phyloP scores from a whole-genome alignment of 1,139 yeast genomes.

The Candida buenavistaensis region DNA sequence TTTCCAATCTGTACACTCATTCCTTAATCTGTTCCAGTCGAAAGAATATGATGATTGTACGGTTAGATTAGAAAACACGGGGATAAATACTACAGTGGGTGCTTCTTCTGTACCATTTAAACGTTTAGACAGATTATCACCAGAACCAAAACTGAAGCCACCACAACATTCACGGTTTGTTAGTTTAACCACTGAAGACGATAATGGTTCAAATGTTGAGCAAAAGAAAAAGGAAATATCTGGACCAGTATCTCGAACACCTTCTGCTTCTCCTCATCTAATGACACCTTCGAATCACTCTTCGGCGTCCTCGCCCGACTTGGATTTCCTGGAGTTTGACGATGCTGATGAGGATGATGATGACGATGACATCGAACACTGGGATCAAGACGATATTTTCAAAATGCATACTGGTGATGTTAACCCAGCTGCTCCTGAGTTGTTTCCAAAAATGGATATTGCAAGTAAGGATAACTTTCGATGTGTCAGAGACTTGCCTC shows the following conservation, averaged over 20 bases:
- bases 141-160: no score
- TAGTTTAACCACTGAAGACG: background rate
- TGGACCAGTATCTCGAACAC: slow-evolving; percentile 1
- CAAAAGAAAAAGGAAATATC: background rate
- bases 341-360: slow-evolving; percentile 17
- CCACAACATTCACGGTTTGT: no score
- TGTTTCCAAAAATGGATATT: slow-evolving; percentile 38
- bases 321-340: slow-evolving; percentile 11
- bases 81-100: background rate
- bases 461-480: slow-evolving; percentile 24
- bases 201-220: background rate
- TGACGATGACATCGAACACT: slow-evolving; percentile 6
- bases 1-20: slow-evolving; percentile 20
- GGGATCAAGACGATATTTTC: background rate
- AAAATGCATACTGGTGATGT: slow-evolving; percentile 9
- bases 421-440: slow-evolving; percentile 33
- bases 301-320: slow-evolving; percentile 1
- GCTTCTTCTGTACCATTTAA: no score
- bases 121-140: no score
- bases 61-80: slow-evolving; percentile 14
- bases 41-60: slow-evolving; percentile 20
- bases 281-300: slow-evolving; percentile 5
- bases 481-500: slow-evolving; percentile 29
- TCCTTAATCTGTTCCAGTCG: slow-evolving; percentile 31
- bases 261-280: slow-evolving; percentile 3